Evolutionary conservation across 129 eudicot species (phyloP), one percentile per base, ranked within the genome.

Genomic region (Tanacetum coccineum): DNA sequence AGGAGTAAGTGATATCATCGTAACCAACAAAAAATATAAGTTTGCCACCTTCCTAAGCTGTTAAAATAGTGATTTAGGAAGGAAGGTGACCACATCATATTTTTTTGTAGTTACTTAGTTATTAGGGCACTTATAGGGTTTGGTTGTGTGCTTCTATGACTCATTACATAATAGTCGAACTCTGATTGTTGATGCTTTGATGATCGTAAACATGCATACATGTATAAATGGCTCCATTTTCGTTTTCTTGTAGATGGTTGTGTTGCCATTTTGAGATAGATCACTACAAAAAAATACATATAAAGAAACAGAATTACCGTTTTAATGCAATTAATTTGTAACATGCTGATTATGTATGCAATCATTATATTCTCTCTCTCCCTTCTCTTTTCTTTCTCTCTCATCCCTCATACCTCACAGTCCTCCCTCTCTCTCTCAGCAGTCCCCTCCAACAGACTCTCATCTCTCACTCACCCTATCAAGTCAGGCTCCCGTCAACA

Each of bases 41-140:
- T 82, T 82, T 10, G 87, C 81, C 56, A 82, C 87, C 45, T 83
- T 59, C 20, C 83, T 83, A 51, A 82, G 78, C 79, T 82, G 87
- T 58, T 82, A 79, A 7, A 82, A 82, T 0, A 82, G 76, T 3
- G 87, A 81, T 52, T 82, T 82, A 0, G 87, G 87, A 40, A 82
- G 74, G 64, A 82, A 82, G 9, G 79, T 79, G 2, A 72, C 63
- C 15, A 82, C 79, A 36, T 82, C 79, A 21, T 82, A 82, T 66
- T 82, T 82, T 0, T 84, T 82, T 26, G 87, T 79, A 4, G 76
- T 71, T 8, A 82, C 67, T 3, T 63, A 65, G 19, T 82, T 82
- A 8, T 18, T 46, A 10, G 76, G 81, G 30, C 79, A 82, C 63
- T 79, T 79, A 3, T 82, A 52, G 13, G 87, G 87, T 71, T 75